Conservation (phyloP, 768 basidiomycete species). For the Amylocystis lapponica region DNA sequence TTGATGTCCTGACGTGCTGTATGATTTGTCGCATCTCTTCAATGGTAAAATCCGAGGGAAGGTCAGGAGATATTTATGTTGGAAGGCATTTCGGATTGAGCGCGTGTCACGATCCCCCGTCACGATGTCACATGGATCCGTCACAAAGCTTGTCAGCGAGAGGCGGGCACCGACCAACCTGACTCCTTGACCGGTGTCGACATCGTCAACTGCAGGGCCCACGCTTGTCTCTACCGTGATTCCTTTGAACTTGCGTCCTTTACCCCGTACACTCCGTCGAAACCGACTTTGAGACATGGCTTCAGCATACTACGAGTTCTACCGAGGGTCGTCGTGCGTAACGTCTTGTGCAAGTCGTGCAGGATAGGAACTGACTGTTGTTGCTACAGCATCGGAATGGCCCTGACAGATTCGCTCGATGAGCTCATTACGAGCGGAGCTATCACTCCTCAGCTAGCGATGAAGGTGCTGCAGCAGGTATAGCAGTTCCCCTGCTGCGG, state of each 20-base stretch:
- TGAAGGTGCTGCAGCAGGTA: constrained; percentile 98
- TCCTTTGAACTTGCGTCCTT: neutral
- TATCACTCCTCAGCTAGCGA: constrained; percentile 97
- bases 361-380: neutral
- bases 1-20: too few species aligned
- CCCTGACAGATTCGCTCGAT: constrained; percentile 95
- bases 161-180: too few species aligned
- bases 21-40: too few species aligned
- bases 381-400: constrained; percentile 81
- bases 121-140: too few species aligned
- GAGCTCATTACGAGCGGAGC: constrained; percentile 95
- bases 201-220: neutral
- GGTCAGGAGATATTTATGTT: too few species aligned
- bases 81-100: too few species aligned
- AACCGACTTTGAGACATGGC: constrained; percentile 45
- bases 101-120: too few species aligned
- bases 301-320: constrained; percentile 87
- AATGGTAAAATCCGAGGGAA: too few species aligned
- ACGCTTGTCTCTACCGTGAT: neutral
- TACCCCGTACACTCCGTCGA: neutral
- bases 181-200: constrained; percentile 15
- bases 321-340: constrained; percentile 85
- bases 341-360: neutral
- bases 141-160: too few species aligned
- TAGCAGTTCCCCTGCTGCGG: constrained; percentile 5